phyloP scores from a whole-genome alignment of 306 rosid species.

The Carpinus fangiana region DNA sequence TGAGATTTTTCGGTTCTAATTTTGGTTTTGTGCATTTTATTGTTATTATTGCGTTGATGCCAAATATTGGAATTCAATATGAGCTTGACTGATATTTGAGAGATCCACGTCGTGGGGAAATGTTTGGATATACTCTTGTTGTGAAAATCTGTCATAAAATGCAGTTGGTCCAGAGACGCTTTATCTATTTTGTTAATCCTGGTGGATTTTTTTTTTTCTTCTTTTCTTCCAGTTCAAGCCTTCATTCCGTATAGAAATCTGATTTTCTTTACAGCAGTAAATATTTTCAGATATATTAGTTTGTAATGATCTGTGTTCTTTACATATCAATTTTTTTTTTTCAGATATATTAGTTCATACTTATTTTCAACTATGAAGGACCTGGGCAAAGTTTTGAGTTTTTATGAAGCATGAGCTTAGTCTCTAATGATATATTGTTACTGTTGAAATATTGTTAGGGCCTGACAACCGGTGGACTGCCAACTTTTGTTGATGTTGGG shows the following conservation, averaged over 20 bases:
- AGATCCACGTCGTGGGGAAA: neutral
- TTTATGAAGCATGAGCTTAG: slow-evolving; percentile 1
- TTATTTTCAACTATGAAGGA: neutral
- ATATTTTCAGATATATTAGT: too few species aligned
- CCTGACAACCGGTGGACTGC: slow-evolving; percentile 93
- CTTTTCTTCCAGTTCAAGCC: neutral
- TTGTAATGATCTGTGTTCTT: too few species aligned
- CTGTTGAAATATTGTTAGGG: slow-evolving; percentile 49
- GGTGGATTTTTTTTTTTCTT: neutral
- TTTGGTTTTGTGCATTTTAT: neutral
- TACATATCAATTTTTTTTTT: neutral
- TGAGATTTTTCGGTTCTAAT: slow-evolving; percentile 9
- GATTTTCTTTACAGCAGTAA: neutral
- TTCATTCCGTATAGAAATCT: neutral
- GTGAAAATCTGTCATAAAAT: neutral
- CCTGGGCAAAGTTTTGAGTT: slow-evolving; percentile 2
- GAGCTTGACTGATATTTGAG: neutral
- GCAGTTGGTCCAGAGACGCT: neutral
- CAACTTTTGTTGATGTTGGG: slow-evolving; percentile 96
- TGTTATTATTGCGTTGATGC: neutral
- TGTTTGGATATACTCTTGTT: neutral
- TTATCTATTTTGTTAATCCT: neutral
- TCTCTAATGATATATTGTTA: neutral
- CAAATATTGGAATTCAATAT: neutral
- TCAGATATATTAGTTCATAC: neutral